Evolutionary conservation across 257 asterid species (phyloP).

Genomic region (Coffea canephora): DNA sequence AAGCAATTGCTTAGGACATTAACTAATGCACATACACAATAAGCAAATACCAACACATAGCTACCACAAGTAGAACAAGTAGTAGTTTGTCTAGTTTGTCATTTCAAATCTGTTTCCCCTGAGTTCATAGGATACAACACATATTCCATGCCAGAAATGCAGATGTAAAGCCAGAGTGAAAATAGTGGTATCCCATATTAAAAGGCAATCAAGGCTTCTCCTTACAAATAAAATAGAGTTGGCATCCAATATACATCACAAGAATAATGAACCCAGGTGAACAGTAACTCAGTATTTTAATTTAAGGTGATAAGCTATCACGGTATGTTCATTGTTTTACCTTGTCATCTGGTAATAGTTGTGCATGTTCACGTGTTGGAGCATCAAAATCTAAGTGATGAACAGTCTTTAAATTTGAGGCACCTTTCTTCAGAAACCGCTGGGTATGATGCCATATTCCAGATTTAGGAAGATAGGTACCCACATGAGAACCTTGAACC

Average conservation of each 20-base stretch:
- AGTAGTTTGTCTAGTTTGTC: background rate
- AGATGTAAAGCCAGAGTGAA: background rate
- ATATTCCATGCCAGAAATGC: background rate
- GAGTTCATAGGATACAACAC: background rate
- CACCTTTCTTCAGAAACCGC: slow-evolving; percentile 69
- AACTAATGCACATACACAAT: background rate
- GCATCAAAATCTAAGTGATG: slow-evolving; percentile 99
- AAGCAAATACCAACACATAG: background rate
- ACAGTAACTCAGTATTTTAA: background rate
- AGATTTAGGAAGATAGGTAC: slow-evolving; percentile 89
- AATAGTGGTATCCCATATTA: background rate
- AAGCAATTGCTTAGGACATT: background rate
- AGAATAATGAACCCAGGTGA: background rate
- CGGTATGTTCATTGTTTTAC: slow-evolving; percentile 35
- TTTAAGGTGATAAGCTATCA: background rate
- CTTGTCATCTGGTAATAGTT: slow-evolving; percentile 83
- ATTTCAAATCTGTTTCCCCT: slow-evolving; percentile 7
- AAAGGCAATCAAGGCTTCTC: background rate
- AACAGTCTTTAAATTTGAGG: slow-evolving; percentile 61
- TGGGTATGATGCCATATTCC: slow-evolving; percentile 98
- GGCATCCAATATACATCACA: background rate
- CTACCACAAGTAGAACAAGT: background rate
- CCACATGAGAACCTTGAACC: slow-evolving; percentile 95
- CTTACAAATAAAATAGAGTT: background rate
- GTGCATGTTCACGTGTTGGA: slow-evolving; percentile 93